phyloP scores from a whole-genome alignment of 306 rosid genomes.

The Glycyrrhiza uralensis region DNA sequence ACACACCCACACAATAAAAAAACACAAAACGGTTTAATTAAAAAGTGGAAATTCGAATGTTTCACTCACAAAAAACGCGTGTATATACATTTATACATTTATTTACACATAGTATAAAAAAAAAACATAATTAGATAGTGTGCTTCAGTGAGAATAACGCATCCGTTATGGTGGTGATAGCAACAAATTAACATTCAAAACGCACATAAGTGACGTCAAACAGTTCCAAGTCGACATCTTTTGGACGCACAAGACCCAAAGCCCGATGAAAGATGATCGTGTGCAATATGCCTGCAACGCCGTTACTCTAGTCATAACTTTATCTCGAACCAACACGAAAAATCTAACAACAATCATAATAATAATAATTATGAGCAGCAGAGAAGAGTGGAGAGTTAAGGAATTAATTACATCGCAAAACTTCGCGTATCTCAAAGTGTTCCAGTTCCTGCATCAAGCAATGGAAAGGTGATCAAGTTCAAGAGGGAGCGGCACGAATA shows the following conservation, averaged over 20 bases:
- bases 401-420: conserved; percentile 69
- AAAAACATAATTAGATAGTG: neutral
- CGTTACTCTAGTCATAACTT: neutral
- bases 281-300: conserved; percentile 79
- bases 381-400: neutral
- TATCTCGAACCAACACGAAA: conserved; percentile 4
- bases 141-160: neutral
- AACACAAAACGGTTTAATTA: neutral
- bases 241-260: conserved; percentile 96
- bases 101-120: neutral
- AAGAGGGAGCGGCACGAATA: neutral
- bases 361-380: neutral
- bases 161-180: neutral
- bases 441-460: conserved; percentile 61
- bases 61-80: neutral
- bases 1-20: conserved; percentile 3
- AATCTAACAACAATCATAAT: neutral
- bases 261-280: conserved; percentile 93
- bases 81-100: neutral
- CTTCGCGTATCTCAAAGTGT: conserved; percentile 89
- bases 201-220: conserved; percentile 91
- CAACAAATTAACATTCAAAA: neutral
- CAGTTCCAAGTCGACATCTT: conserved; percentile 84
- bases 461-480: neutral
- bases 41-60: neutral